Base-by-base conservation (phyloP, 129 eudicot genomes). In the Lactuca sativa region DNA sequence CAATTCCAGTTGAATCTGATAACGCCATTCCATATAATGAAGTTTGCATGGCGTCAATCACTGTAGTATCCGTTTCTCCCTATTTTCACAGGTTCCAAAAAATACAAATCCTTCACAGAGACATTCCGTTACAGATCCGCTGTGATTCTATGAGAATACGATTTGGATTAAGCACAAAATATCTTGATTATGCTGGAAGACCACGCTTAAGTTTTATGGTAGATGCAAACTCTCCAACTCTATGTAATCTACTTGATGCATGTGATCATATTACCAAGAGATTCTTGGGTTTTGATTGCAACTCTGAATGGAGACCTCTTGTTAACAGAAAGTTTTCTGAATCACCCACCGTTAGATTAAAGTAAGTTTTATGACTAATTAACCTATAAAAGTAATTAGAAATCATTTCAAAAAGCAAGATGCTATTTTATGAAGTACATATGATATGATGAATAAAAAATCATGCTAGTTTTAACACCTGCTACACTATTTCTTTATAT, bases 191-290 rank as follows among this genome's bases (percentile, higher is more conserved):
- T 72, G 84, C 84, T 70, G 97, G 97, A 55, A 86, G 88, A 37
- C 95, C 92, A 18, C 76, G 89, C 52, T 71, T 95, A 81, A 90
- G 84, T 67, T 79, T 90, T 76, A 97, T 90, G 69, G 89, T 90
- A 56, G 82, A 95, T 82, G 92, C 87, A 62, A 56, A 87, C 67
- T 81, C 86, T 11, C 32, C 75, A 15, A 80, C 64, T 53, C 72
- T 95, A 0, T 90, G 92, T 72, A 17, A 65, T 59, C 66, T 95
- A 75, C 82, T 95, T 33, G 97, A 90, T 7, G 75, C 72, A 30
- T 80, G 84, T 68, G 97, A 90, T 77, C 55, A 54, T 61, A 84
- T 79, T 60, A 89, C 90, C 36, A 82, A 72, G 61, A 82, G 82
- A 74, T 76, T 87, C 14, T 3, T 71, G 63, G 92, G 78, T 40